Conservation (phyloP, 1,139 yeast genomes). For the Taphrina betulina region DNA sequence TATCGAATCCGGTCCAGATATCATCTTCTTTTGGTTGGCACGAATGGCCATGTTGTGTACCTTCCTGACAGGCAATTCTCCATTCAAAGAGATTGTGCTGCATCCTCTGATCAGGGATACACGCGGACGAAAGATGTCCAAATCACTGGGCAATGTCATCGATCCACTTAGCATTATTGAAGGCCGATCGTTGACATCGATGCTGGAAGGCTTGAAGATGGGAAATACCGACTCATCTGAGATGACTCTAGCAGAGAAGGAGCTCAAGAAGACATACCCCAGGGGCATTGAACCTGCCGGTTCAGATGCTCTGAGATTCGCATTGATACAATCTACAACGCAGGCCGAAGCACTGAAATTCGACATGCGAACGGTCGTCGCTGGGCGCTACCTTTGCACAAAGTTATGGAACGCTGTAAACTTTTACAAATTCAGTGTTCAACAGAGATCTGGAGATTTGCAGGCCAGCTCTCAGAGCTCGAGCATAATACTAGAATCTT, state of each 20-base stretch:
- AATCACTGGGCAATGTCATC: conserved; percentile 36
- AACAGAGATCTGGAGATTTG: neutral
- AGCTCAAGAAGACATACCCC: conserved; percentile 17
- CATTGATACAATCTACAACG: conserved; percentile 31
- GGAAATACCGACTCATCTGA: conserved; percentile 22
- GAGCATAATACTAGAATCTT: conserved; percentile 79
- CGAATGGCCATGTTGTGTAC: conserved; percentile 37
- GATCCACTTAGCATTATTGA: conserved; percentile 34
- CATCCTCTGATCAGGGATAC: conserved; percentile 36
- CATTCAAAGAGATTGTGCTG: conserved; percentile 34
- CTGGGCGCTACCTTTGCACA: conserved; percentile 29
- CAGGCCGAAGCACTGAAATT: conserved; percentile 31
- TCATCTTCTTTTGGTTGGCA: conserved; percentile 36
- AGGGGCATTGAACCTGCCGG: conserved; percentile 31
- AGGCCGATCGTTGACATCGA: conserved; percentile 16
- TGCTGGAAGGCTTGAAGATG: conserved; percentile 1
- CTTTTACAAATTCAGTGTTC: conserved; percentile 17
- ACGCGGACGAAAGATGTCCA: conserved; percentile 37
- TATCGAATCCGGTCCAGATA: conserved; percentile 36
- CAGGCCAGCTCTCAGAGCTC: too few relatives aligned
- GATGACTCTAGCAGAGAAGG: conserved; percentile 3
- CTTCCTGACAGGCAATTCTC: conserved; percentile 27
- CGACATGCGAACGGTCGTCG: conserved; percentile 25
- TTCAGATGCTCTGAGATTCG: conserved; percentile 35
- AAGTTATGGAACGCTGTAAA: conserved; percentile 35